Evolutionary conservation across 192 early-diverging fungal species (phyloP).

Genomic region (Diversispora eburnea): DNA sequence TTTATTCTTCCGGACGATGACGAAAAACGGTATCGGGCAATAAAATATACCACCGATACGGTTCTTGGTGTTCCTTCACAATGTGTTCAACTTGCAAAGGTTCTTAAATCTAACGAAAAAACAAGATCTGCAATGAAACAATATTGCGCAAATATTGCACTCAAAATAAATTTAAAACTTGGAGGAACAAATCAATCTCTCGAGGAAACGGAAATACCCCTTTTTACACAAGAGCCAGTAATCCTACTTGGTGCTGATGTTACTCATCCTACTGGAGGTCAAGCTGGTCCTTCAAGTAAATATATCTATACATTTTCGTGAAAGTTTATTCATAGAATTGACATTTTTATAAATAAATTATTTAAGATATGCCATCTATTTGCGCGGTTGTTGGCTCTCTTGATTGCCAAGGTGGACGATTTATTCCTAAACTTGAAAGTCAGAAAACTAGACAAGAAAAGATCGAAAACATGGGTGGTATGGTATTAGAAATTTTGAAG

Average conservation of each 20-base stretch:
- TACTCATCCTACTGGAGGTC: conserved; percentile 65
- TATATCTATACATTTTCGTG: conserved; percentile 29
- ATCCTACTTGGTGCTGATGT: conserved; percentile 84
- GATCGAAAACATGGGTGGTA: conserved; percentile 59
- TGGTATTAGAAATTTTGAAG: conserved; percentile 66
- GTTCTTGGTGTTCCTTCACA: conserved; percentile 76
- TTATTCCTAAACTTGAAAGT: conserved; percentile 39
- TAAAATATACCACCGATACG: conserved; percentile 78
- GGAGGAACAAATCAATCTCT: conserved; percentile 64
- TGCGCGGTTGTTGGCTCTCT: conserved; percentile 73
- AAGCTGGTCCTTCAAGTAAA: conserved; percentile 1
- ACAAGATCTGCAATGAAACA: conserved; percentile 34
- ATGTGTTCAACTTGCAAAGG: conserved; percentile 74
- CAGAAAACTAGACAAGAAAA: conserved; percentile 49
- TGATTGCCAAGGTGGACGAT: conserved; percentile 61
- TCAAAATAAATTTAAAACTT: conserved; percentile 85
- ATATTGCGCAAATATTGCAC: conserved; percentile 82
- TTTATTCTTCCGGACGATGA: conserved; percentile 81
- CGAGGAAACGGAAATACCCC: conserved; percentile 42
- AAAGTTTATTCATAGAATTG: conserved; percentile 23
- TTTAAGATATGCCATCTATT: conserved; percentile 65
- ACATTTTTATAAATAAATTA: background rate
- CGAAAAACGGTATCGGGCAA: conserved; percentile 68
- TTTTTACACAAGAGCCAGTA: conserved; percentile 60
- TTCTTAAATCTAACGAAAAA: no score